These are phyloP conservation scores for Phenoliferia sp. DNA, from an alignment of 1,284 basidiomycete genomes.

Conservation along the genomic window DNA sequence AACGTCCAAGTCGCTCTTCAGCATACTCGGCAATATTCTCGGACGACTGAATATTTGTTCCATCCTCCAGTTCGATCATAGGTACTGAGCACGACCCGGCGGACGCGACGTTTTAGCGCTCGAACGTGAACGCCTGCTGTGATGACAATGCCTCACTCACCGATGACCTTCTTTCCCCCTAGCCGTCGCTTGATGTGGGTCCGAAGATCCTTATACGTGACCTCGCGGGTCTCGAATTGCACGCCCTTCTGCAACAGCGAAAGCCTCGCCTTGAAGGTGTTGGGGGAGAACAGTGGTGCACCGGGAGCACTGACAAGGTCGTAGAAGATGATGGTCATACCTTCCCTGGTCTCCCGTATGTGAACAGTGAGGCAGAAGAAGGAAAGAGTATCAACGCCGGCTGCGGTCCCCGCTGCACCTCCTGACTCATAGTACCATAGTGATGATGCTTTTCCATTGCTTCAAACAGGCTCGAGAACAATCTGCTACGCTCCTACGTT, in stretches of 20 bases:
- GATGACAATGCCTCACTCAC: neutral
- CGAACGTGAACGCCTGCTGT: no score
- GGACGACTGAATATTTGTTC: slow-evolving; percentile 11
- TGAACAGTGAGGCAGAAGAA: no score
- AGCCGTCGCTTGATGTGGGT: slow-evolving; percentile 3
- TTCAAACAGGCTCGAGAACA: no score
- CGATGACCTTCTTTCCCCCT: slow-evolving; percentile 5
- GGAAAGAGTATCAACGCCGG: no score
- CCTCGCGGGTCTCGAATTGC: slow-evolving; percentile 12
- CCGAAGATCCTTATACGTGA: slow-evolving; percentile 16
- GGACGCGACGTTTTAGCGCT: no score
- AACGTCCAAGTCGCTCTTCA: no score
- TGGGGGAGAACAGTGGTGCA: slow-evolving; percentile 14
- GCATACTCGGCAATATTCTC: slow-evolving; percentile 22
- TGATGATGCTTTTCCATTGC: no score
- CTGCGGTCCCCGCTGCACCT: no score
- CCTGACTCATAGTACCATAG: no score
- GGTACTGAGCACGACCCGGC: slow-evolving; percentile 1
- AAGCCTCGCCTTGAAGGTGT: slow-evolving; percentile 17
- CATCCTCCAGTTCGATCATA: slow-evolving; percentile 8
- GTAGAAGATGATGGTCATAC: slow-evolving; percentile 18
- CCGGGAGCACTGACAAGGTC: slow-evolving; percentile 15
- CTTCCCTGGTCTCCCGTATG: no score
- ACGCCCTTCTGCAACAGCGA: slow-evolving; percentile 16
- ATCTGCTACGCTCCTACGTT: no score